Conservation (phyloP, 2,329 filamentous ascomycete genomes). For the Leptographium radiaticola region DNA sequence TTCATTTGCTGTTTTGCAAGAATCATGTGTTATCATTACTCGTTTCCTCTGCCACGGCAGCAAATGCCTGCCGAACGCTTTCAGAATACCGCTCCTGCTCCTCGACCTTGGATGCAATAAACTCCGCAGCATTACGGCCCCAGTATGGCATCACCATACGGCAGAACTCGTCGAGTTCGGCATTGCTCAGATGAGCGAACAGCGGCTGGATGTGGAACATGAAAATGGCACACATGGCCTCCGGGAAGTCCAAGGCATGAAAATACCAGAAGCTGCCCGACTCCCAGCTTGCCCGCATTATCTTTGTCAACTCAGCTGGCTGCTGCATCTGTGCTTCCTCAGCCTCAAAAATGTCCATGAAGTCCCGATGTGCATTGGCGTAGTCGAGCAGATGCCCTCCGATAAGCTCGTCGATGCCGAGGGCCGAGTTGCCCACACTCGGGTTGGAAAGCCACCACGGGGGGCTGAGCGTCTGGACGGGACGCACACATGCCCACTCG, state of each 20-base stretch:
- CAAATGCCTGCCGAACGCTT: too few species aligned
- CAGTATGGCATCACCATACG: too few species aligned
- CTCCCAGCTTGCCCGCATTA: background rate
- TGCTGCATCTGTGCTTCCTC: background rate
- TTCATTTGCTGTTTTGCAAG: too few species aligned
- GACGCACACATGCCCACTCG: conserved; percentile 12
- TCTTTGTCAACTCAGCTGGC: background rate
- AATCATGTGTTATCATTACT: too few species aligned
- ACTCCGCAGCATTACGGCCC: too few species aligned
- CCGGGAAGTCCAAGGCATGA: background rate
- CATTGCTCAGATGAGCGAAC: background rate
- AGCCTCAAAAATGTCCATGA: background rate
- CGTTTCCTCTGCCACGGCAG: too few species aligned
- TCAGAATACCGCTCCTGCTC: too few species aligned
- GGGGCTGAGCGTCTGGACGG: background rate
- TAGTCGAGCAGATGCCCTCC: background rate
- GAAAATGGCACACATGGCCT: background rate
- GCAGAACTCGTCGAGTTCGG: too few species aligned
- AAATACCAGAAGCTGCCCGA: background rate
- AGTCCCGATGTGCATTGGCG: background rate
- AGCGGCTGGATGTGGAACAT: background rate
- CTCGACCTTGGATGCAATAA: too few species aligned
- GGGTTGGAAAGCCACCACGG: background rate
- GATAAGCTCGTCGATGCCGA: background rate
- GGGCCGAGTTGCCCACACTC: background rate